Percentiles rank a stretch among this genome's conserved stretches.
phyloP scores from a whole-genome alignment of 805 yeast species.

The Yarrowia hollandica region DNA sequence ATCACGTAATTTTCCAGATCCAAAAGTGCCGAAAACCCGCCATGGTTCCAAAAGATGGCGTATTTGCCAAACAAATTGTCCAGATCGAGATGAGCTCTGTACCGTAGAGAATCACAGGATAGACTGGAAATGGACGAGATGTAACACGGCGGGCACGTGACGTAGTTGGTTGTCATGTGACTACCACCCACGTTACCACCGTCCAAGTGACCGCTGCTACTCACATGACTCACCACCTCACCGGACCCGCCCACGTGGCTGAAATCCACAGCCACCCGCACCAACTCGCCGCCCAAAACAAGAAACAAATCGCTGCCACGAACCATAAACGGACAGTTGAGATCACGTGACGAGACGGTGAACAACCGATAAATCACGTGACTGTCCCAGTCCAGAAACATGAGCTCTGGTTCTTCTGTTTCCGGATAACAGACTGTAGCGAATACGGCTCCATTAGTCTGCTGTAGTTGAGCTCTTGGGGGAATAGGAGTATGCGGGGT shows the following conservation, averaged over 20 bases:
- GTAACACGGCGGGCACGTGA: not conserved
- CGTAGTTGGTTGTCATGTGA: not conserved
- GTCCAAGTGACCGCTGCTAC: too few species aligned
- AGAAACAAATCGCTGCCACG: not conserved
- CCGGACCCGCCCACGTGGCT: not conserved
- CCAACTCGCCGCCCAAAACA: not conserved
- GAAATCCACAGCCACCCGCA: not conserved
- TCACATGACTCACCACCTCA: not conserved
- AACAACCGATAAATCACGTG: not conserved
- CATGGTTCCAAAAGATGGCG: conserved; percentile 9
- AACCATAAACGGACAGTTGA: conserved; percentile 7
- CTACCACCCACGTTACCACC: too few species aligned
- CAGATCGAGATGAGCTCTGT: conserved; percentile 7
- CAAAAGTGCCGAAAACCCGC: not conserved
- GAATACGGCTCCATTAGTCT: conserved; percentile 1
- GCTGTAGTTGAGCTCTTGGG: conserved; percentile 4
- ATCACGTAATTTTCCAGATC: conserved; percentile 11
- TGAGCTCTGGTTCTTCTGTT: not conserved
- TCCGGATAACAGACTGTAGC: not conserved
- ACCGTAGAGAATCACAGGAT: not conserved
- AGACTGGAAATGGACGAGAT: not conserved
- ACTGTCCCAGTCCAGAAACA: not conserved
- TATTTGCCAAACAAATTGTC: conserved; percentile 15
- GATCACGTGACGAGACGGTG: conserved; percentile 5
- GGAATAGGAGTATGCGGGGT: conserved; percentile 4